Conservation (phyloP, 345 rosid genomes). For the Streptanthus diversifolius region DNA sequence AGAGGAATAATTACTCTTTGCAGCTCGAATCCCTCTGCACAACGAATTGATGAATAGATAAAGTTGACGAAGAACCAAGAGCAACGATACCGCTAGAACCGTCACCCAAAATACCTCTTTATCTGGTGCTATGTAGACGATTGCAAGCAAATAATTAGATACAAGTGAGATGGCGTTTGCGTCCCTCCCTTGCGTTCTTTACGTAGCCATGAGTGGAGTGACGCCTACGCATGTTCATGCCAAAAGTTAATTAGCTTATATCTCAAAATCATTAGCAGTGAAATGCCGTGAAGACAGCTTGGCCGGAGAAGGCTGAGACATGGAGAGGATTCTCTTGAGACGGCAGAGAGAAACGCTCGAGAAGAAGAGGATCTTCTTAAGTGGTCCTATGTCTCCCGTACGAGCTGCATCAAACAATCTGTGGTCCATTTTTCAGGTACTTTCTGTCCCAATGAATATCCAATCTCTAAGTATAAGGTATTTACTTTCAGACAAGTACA, state of each 20-base stretch:
- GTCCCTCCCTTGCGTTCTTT: neutral
- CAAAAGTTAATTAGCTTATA: neutral
- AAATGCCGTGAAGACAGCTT: neutral
- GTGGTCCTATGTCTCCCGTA: slow-evolving; percentile 8
- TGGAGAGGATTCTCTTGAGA: slow-evolving; percentile 27
- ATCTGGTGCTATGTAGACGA: slow-evolving; percentile 9
- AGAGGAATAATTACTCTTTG: neutral
- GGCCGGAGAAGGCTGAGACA: slow-evolving; percentile 21
- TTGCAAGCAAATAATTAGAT: slow-evolving; percentile 8
- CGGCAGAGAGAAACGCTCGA: slow-evolving; percentile 10
- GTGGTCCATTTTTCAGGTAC: slow-evolving; percentile 10
- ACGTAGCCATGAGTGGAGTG: neutral
- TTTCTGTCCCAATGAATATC: slow-evolving; percentile 2
- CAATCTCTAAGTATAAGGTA: neutral
- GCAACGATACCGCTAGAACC: neutral
- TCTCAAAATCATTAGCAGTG: neutral
- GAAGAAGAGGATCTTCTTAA: slow-evolving; percentile 25
- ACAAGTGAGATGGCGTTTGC: neutral
- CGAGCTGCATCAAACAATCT: slow-evolving; percentile 26
- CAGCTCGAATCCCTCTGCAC: neutral
- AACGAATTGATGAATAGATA: neutral
- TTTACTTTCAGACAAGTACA: slow-evolving; percentile 3
- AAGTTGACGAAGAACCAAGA: slow-evolving; percentile 16
- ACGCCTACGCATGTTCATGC: neutral
- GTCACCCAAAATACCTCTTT: neutral